phyloP scores from a whole-genome alignment of 257 asterid genomes.

The Prunella vulgaris region DNA sequence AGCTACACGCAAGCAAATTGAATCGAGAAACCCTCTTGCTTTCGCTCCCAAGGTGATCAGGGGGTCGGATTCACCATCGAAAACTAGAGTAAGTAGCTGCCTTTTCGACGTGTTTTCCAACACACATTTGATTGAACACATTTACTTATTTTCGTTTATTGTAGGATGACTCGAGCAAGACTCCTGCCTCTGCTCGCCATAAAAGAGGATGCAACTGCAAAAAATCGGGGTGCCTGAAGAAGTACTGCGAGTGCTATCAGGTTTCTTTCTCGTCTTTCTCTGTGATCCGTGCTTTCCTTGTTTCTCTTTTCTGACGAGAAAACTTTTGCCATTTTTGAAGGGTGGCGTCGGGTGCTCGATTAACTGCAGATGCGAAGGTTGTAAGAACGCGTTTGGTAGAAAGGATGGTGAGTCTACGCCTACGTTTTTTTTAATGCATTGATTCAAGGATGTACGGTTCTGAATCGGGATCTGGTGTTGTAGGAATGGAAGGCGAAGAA shows the following conservation, averaged over 20 bases:
- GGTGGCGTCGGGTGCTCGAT: constrained; percentile 97
- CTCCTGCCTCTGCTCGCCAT: constrained; percentile 99
- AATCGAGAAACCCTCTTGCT: constrained; percentile 96
- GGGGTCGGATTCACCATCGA: constrained; percentile 46
- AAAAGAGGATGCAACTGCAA: constrained; percentile 99
- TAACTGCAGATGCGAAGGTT: constrained; percentile 94
- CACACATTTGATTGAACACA: not conserved
- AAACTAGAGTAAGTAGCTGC: constrained; percentile 46
- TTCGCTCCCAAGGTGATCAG: constrained; percentile 93
- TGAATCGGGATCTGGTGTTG: constrained; percentile 32
- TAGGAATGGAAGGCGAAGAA: constrained; percentile 63
- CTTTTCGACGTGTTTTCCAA: not conserved
- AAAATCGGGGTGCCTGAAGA: constrained; percentile 91
- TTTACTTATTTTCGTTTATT: constrained; percentile 2
- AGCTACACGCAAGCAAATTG: constrained; percentile 91
- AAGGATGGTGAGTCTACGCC: constrained; percentile 62
- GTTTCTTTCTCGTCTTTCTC: constrained; percentile 27
- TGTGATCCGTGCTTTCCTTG: not conserved
- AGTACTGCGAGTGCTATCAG: constrained; percentile 99
- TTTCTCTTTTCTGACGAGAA: constrained; percentile 27
- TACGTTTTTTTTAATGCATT: not conserved
- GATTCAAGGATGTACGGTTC: not conserved
- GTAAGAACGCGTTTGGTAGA: constrained; percentile 84
- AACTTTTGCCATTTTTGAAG: constrained; percentile 31
- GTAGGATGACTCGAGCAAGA: constrained; percentile 76